phyloP scores from a whole-genome alignment of 805 yeast genomes.

The Wickerhamiella sergipiensis region DNA sequence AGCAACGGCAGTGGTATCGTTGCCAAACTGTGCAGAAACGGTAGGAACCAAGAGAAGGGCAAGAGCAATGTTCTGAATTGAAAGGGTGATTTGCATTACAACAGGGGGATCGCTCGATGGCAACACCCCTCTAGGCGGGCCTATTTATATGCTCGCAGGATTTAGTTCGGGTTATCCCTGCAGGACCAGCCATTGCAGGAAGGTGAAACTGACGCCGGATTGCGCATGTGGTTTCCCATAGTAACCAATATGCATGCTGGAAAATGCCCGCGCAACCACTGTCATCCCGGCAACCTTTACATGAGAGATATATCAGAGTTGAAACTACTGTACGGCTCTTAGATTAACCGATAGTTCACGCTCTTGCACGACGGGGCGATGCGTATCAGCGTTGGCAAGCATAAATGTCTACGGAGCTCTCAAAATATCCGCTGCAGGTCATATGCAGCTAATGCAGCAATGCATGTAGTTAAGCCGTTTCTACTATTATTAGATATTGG shows the following conservation, averaged over 20 bases:
- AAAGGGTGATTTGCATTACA: neutral
- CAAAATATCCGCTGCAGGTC: neutral
- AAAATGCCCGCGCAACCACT: no score
- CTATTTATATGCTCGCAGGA: neutral
- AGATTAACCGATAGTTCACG: no score
- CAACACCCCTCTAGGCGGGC: neutral
- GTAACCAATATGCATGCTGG: neutral
- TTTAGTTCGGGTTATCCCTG: neutral
- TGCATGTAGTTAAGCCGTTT: neutral
- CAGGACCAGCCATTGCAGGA: neutral
- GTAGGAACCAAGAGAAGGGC: neutral
- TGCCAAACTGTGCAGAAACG: neutral
- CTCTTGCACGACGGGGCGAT: no score
- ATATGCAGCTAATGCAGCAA: neutral
- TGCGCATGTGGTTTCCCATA: neutral
- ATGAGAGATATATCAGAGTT: no score
- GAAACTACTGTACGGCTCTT: no score
- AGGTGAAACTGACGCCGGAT: neutral
- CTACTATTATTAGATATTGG: neutral
- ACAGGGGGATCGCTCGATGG: neutral
- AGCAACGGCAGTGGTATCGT: neutral
- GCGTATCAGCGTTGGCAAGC: no score
- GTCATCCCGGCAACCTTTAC: neutral
- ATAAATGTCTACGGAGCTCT: neutral
- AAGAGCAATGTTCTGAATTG: neutral